phyloP scores from a whole-genome alignment of 768 basidiomycete species.

The Russula brevipes region DNA sequence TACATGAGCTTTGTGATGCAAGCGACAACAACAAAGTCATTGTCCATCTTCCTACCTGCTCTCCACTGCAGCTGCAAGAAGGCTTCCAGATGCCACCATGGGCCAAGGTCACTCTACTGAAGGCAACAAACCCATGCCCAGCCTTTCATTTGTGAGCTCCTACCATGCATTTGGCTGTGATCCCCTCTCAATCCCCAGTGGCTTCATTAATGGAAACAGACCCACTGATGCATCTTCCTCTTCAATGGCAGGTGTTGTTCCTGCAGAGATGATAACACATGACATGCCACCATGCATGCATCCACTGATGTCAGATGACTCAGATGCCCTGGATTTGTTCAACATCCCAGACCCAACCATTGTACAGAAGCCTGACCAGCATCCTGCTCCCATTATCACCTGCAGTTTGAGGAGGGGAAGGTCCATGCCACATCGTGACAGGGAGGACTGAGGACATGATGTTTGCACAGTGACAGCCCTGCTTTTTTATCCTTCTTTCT shows the following conservation, averaged over 20 bases:
- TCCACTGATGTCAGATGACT: conserved; percentile 38
- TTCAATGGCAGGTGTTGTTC: conserved; percentile 36
- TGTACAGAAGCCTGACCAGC: conserved; percentile 48
- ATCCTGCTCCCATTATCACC: conserved; percentile 39
- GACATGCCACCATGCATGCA: conserved; percentile 61
- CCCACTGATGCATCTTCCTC: conserved; percentile 50
- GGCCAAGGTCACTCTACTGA: conserved; percentile 39
- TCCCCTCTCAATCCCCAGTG: conserved; percentile 17
- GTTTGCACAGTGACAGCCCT: conserved; percentile 54
- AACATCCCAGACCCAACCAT: conserved; percentile 51
- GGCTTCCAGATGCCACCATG: too few relatives aligned
- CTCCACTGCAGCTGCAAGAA: neutral
- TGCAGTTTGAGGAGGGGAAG: conserved; percentile 35
- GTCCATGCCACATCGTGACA: conserved; percentile 66
- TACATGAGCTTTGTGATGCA: conserved; percentile 69
- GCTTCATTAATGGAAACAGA: conserved; percentile 29
- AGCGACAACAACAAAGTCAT: conserved; percentile 38
- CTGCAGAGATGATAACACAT: conserved; percentile 37
- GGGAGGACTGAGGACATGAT: conserved; percentile 55
- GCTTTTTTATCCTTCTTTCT: conserved; percentile 49
- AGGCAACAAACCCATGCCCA: conserved; percentile 39
- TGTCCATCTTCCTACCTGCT: conserved; percentile 10
- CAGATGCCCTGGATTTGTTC: conserved; percentile 39
- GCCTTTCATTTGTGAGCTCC: conserved; percentile 36
- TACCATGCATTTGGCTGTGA: conserved; percentile 24